Base-by-base conservation (phyloP, 768 basidiomycete genomes). In the Tulasnella sp. region DNA sequence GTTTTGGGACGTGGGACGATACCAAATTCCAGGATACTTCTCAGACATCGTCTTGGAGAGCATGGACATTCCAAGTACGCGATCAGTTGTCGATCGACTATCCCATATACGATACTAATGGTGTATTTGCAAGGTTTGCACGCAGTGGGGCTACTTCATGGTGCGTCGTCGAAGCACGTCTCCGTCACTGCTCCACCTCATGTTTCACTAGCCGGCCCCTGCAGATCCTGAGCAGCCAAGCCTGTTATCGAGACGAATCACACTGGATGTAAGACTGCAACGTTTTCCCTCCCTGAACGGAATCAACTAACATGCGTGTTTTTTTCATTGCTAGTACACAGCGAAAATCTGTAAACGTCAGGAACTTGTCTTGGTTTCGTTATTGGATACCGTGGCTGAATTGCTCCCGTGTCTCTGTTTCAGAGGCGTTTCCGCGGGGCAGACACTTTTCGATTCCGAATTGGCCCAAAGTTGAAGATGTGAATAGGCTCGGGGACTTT, bases 121-220 rank as follows among this genome's bases (percentile, higher is more conserved):
- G 21, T 35, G 19, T n/a, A n/a, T 57, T 35, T 15, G 9, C 21
- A 15, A n/a, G 46, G 66, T 90, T 51, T 92, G 90, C 72, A 91
- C 88, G 0, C 79, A 94, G 64, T 97, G 94, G 94, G 94, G 92
- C 2, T 99, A 89, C 69, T 92, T 94, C 67, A 81, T 75, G 29
- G 88, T 86, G 63, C 32, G 78, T 57, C 27, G 19, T 15, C 25
- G 45, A 9, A 32, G 34, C 17, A 14, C 45, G 27, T 48, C 34
- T 48, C 27, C 34, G 14, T 48, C n/a, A 14, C 21, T 23, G 21
- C 27, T 48, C 21, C n/a, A 32, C 41, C 48, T 51, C 34, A 57
- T 31, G 51, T 11, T 25, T 21, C 9, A 19, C 1, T 53, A 89
- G 85, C 82, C 83, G 11, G 77, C 86, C 1, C 87, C 87, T 2